Base-by-base conservation (phyloP, 2,329 filamentous ascomycete species). In the Claviceps sp. region DNA sequence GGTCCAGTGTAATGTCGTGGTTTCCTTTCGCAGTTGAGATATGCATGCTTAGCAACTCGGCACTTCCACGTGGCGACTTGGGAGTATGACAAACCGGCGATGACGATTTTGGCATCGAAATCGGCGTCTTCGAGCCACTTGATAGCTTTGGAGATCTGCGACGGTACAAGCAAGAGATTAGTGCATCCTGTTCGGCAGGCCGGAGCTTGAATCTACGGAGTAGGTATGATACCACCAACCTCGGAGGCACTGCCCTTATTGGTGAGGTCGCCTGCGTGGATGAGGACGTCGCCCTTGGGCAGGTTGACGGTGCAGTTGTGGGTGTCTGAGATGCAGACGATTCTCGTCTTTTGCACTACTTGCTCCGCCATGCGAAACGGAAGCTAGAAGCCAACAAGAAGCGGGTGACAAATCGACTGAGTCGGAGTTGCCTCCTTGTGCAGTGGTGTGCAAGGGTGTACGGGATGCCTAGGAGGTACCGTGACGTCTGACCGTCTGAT, bases 271-370 rank as follows among this genome's bases (percentile, higher is more conserved):
- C 86, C 85, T 1, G 85, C 85, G 61, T 89, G 85, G 48, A 89
- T 81, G 38, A 90, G 72, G 8, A 90, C 78, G 62, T 90, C 84
- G 42, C 85, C 86, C 22, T 74, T 74, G 0, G 86, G 85, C 1
- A 89, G 73, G 59, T 79, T 82, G 58, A 78, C 72, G 2, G 73
- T 73, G 57, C 71, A 74, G 62, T 87, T 87, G 66, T 89, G 85
- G 2, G 85, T 89, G 66, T 90, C 86, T 4, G 85, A 86, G 52
- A 89, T 75, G 67, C 84, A 88, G 50, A 89, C 83, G 53, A 89
- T 76, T 55, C 85, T 77, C 5, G 84, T 82, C 56, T 75, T 69
- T 50, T 73, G 66, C 14, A 56, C 19, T 42, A 47, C 50, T 14
- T 53, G 43, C 34, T 50, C 17, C 24, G 56, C 44, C 56, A 57